Evolutionary conservation across 345 rosid genomes (phyloP), one percentile per base, ranked within the genome.

Genomic region (Rubroshorea leprosula): DNA sequence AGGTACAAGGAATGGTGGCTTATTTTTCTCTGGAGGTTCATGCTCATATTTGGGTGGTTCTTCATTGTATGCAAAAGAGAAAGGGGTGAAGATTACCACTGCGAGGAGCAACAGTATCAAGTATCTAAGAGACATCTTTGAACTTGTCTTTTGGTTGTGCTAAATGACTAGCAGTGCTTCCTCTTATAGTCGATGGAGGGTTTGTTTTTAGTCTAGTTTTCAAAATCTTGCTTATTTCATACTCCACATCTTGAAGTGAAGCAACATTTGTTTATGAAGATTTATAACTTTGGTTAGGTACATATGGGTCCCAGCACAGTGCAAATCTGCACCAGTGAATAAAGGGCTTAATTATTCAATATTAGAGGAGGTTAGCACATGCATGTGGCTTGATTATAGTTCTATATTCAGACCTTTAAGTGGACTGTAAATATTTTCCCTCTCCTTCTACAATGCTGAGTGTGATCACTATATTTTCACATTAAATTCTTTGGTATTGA

Each of bases 81-180:
- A 58, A 55, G 76, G 54, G 26, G 72, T 18, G 23, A 62, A 43
- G 50, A 51, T 69, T 57, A 59, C 66, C 15, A 62, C 61, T 23
- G 66, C 73, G 10, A 74, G 52, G 39, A 77, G 39, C 55, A 70
- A 38, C 13, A 59, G n/a, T 27, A 68, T 46, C 51, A 61, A 61
- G 60, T 58, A 20, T 15, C 50, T 16, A 16, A 49, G 52, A 50
- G 67, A 56, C 81, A 70, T 73, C 25, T 24, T 60, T n/a, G 12
- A 23, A 19, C 14, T 50, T 0, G 26, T 20, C 15, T 55, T 64
- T 18, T 11, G 49, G 45, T 55, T 21, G 25, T 49, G 51, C 15
- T 25, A 24, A 24, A 26, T 0, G 5, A 51, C 18, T n/a, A n/a
- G 31, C 31, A 7, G 54, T 1, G 2, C 27, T 0, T 16, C 52